Evolutionary conservation across 2,329 filamentous ascomycete genomes (phyloP).

Genomic region (Bipolaris victoriae): DNA sequence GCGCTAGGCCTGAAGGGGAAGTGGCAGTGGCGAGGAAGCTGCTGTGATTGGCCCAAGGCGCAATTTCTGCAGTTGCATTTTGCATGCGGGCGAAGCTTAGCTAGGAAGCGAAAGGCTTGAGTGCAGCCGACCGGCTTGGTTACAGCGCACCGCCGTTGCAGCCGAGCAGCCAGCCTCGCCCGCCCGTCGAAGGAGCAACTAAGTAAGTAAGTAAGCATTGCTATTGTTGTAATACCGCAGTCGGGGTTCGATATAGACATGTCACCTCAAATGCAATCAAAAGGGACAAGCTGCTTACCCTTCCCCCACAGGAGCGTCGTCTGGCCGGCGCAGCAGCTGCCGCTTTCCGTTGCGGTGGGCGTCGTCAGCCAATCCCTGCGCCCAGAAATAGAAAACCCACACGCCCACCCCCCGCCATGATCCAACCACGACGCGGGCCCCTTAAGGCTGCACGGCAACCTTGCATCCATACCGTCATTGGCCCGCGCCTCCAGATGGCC

Average conservation of each 20-base stretch:
- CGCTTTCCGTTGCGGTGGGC: slow-evolving; percentile 10
- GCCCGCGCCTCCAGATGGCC: slow-evolving; percentile 15
- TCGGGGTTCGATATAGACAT: no score
- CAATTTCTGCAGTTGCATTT: slow-evolving; percentile 18
- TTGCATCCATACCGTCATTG: slow-evolving; percentile 21
- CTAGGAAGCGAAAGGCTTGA: slow-evolving; percentile 28
- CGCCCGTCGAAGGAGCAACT: no score
- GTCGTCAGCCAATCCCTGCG: slow-evolving; percentile 24
- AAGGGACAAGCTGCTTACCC: no score
- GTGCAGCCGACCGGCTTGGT: slow-evolving; percentile 7
- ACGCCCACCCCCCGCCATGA: slow-evolving; percentile 29
- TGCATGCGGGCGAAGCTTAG: slow-evolving; percentile 27
- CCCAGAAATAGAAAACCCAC: slow-evolving; percentile 36
- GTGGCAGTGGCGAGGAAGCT: background rate
- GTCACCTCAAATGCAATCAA: no score
- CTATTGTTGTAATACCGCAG: background rate
- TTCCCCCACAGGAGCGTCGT: background rate
- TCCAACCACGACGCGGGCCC: slow-evolving; percentile 20
- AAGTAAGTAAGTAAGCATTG: background rate
- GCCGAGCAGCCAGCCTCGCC: background rate
- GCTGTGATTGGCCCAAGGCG: slow-evolving; percentile 17
- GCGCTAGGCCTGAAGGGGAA: background rate
- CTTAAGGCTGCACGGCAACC: slow-evolving; percentile 15
- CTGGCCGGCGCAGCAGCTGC: slow-evolving; percentile 12
- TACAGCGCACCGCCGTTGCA: slow-evolving; percentile 17